These are phyloP conservation scores for Fusarium sp. DNA, from an alignment of 2,329 filamentous ascomycete genomes.

Conservation along the genomic window DNA sequence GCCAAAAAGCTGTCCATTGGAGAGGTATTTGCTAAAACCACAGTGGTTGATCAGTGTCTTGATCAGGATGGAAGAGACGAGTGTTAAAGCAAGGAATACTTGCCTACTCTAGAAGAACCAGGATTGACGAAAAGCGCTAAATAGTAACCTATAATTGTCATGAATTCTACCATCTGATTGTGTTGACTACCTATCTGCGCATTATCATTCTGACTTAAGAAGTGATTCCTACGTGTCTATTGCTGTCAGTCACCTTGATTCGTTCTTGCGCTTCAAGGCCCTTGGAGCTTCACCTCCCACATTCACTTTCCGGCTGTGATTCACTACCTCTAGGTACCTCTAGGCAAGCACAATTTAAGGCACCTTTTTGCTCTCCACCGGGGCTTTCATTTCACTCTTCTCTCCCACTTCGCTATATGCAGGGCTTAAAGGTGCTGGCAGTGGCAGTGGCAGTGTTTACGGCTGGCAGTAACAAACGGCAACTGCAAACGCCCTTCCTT, in stretches of 20 bases:
- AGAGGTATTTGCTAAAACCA: background rate
- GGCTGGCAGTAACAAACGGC: slow-evolving; percentile 19
- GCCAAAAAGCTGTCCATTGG: slow-evolving; percentile 12
- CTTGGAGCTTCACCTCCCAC: background rate
- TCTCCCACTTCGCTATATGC: background rate
- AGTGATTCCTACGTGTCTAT: background rate
- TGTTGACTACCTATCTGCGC: background rate
- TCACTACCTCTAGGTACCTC: slow-evolving; percentile 5
- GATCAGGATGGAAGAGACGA: background rate
- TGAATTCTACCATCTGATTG: slow-evolving; percentile 12
- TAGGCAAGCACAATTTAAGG: background rate
- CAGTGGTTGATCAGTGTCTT: slow-evolving; percentile 7
- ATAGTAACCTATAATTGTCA: slow-evolving; percentile 20
- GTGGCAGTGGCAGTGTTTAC: slow-evolving; percentile 8
- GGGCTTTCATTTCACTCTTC: background rate
- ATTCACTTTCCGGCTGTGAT: slow-evolving; percentile 9
- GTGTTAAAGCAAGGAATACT: slow-evolving; percentile 9
- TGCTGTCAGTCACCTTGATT: background rate
- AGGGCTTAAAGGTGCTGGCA: background rate
- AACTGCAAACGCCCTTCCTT: slow-evolving; percentile 12
- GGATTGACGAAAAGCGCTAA: background rate
- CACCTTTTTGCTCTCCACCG: too few species aligned
- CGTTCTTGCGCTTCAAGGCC: background rate
- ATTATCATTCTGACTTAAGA: background rate
- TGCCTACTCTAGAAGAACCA: background rate